Base-by-base conservation (phyloP, 306 rosid genomes). In the Vachellia pachyceras region DNA sequence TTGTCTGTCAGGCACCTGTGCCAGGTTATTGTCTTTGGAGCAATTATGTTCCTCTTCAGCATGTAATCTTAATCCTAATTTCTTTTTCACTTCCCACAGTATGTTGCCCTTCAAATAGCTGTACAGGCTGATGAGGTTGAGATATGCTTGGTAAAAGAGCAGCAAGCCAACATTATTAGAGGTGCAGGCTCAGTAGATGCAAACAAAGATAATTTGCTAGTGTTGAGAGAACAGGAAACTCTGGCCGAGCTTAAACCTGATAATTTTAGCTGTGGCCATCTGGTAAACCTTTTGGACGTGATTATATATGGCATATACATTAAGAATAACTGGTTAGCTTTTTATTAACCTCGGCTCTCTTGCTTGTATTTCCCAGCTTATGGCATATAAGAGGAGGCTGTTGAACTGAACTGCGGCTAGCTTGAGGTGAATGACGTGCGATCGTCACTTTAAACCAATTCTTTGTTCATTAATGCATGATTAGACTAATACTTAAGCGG, bases 321-420 rank as follows among this genome's bases (percentile, higher is more conserved):
- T 33, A 25, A 61, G 10, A 47, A 29, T 7, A 6, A 12, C 23
- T 10, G 71, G 35, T 37, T 76, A 35, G 41, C 45, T 12, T 71
- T 54, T 39, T 33, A 5, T 60, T 47, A 20, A 57, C 39, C 35
- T 10, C 10, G 50, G 20, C 33, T 60, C 35, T 6, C 35, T 6
- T n/a, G 5, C 67, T 58, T 8, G 39, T 12, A 33, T 23, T 77
- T 82, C 76, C 36, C 87, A 92, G 95, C 86, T 91, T 78, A 83
- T 92, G 77, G 90, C 91, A 33, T 92, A 88, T 66, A 87, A 79
- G 92, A 92, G 82, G 85, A 87, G 87, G 78, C 73, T 66, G 84
- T 22, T 79, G 82, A 46, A 76, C 82, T 79, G 82, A 14, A 77
- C 69, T 36, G 44, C 44, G 76, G 42, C 76, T 80, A 47, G 20